These are phyloP conservation scores for Saccharomycopsis malanga DNA, from an alignment of 805 yeast species.

Conservation along the genomic window DNA sequence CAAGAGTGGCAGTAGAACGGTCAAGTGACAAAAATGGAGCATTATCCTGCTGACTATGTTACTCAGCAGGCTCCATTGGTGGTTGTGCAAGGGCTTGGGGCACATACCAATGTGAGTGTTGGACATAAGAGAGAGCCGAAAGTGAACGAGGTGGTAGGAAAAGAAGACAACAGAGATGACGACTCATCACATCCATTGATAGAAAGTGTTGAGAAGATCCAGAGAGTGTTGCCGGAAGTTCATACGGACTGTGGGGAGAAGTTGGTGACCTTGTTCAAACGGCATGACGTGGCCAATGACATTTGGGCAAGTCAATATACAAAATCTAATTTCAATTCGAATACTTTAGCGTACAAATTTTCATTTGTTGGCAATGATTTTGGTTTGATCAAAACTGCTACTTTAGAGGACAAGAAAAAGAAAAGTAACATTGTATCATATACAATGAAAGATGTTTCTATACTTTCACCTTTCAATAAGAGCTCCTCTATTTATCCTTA, in stretches of 20 bases:
- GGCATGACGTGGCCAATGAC: slow-evolving; percentile 25
- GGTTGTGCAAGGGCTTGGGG: slow-evolving; percentile 37
- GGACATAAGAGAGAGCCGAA: background rate
- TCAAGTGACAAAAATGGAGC: too few relatives aligned
- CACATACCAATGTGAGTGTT: background rate
- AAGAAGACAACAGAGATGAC: background rate
- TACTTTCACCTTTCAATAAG: slow-evolving; percentile 40
- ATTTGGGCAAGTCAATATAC: slow-evolving; percentile 27
- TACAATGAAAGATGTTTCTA: slow-evolving; percentile 23
- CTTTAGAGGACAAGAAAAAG: background rate
- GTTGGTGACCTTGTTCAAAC: slow-evolving; percentile 28
- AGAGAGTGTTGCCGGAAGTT: slow-evolving; percentile 7
- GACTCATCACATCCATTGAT: background rate
- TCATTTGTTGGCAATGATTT: slow-evolving; percentile 28
- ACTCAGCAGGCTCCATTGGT: slow-evolving; percentile 35
- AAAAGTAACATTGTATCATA: too few relatives aligned
- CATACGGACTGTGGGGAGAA: slow-evolving; percentile 22
- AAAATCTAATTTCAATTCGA: slow-evolving; percentile 23
- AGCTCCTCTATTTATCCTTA: slow-evolving; percentile 35
- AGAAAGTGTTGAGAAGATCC: background rate
- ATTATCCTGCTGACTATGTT: slow-evolving; percentile 32
- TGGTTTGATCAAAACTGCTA: slow-evolving; percentile 19
- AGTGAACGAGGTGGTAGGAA: background rate
- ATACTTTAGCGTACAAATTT: slow-evolving; percentile 28
- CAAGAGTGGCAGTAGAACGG: too few relatives aligned